phyloP scores from a whole-genome alignment of 352 stramenopile species.

The Blastocystis sp. region DNA sequence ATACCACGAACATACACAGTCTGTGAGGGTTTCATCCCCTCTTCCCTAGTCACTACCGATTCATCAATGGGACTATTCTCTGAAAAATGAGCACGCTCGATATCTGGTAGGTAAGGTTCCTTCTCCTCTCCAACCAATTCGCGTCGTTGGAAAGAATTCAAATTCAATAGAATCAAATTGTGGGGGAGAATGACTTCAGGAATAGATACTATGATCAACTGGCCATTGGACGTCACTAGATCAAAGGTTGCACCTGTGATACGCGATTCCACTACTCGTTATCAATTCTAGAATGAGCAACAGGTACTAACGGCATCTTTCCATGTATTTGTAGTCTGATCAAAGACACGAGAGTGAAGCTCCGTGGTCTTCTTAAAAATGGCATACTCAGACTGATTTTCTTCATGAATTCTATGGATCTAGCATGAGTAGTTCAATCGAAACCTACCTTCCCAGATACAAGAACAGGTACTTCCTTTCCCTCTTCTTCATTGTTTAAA shows the following conservation, averaged over 20 bases:
- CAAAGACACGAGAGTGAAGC: not conserved
- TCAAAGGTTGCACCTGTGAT: not conserved
- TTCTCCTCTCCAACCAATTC: not conserved
- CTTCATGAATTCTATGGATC: not conserved
- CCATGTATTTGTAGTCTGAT: constrained; percentile 28
- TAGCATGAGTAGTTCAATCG: not conserved
- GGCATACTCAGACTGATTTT: not conserved
- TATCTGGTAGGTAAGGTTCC: not conserved
- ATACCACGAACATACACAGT: constrained; percentile 13
- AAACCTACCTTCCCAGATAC: constrained; percentile 12
- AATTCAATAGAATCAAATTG: not conserved
- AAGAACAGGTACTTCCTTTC: constrained; percentile 2
- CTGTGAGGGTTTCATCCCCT: not conserved
- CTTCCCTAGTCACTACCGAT: not conserved
- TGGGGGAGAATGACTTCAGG: not conserved
- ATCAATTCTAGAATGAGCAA: not conserved
- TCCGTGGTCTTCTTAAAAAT: not conserved
- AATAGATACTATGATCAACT: not conserved
- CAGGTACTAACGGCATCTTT: not conserved
- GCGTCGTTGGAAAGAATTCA: not conserved
- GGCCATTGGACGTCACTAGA: not conserved
- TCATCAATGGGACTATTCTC: not conserved
- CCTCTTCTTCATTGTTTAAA: not conserved
- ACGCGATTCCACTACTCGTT: not conserved
- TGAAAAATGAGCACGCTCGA: not conserved